phyloP scores from a whole-genome alignment of 441 rosid species.

The Erysimum cheiri region DNA sequence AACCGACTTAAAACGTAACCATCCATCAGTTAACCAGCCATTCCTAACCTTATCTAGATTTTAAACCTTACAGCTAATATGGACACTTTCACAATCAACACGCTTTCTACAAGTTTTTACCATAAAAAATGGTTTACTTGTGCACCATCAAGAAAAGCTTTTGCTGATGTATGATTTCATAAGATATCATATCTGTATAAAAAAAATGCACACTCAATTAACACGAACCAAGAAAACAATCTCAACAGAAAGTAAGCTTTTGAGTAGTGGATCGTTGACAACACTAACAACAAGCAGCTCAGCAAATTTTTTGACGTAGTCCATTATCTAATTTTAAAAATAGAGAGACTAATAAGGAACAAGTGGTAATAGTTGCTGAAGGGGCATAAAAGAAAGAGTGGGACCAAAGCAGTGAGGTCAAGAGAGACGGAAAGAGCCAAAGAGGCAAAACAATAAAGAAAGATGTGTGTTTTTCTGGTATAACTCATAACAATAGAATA shows the following conservation, averaged over 20 bases:
- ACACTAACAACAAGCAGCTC: constrained; percentile 32
- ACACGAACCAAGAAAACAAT: constrained; percentile 44
- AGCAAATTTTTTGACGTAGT: constrained; percentile 35
- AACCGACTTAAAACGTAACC: constrained; percentile 29
- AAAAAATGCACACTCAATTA: constrained; percentile 34
- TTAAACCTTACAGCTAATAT: constrained; percentile 10
- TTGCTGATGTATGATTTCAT: constrained; percentile 35
- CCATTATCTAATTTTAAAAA: constrained; percentile 30
- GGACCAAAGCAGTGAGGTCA: constrained; percentile 46
- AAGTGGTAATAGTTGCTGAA: constrained; percentile 33
- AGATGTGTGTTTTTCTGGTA: constrained; percentile 32
- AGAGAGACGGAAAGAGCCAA: constrained; percentile 43
- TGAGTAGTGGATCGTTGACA: constrained; percentile 45
- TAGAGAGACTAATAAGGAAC: constrained; percentile 32
- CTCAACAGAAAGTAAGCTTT: constrained; percentile 35
- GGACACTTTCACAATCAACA: constrained; percentile 32
- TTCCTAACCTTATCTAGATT: constrained; percentile 31
- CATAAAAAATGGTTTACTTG: constrained; percentile 22
- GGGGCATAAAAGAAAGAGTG: constrained; percentile 42
- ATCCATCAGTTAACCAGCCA: constrained; percentile 10
- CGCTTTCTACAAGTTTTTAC: constrained; percentile 25
- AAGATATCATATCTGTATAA: constrained; percentile 36
- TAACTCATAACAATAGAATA: constrained; percentile 22
- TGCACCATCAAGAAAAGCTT: constrained; percentile 36
- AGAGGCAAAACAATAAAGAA: constrained; percentile 39